Percentiles rank a stretch among this genome's conserved stretches.
phyloP scores from a whole-genome alignment of 2,329 filamentous ascomycete genomes.

The Neopestalotiopsis sp. region DNA sequence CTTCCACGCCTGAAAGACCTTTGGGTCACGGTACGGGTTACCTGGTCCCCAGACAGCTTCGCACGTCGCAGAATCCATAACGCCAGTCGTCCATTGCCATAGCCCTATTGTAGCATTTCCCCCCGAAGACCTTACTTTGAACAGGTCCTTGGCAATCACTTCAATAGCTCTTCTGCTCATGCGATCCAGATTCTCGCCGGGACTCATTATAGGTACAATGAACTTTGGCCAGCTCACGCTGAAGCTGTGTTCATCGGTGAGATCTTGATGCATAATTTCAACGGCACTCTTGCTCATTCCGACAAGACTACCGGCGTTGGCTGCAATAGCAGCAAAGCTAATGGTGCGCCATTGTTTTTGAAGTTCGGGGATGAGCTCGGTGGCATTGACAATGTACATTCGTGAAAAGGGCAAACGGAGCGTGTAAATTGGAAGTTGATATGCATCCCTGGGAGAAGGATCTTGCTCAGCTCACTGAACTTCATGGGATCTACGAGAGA shows the following conservation, averaged over 20 bases:
- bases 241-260: constrained; percentile 26
- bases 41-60: constrained; percentile 33
- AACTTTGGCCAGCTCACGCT: constrained; percentile 24
- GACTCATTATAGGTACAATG: constrained; percentile 22
- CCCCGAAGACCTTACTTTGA: background rate
- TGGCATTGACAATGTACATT: constrained; percentile 34
- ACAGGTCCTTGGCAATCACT: constrained; percentile 22
- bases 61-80: constrained; percentile 29
- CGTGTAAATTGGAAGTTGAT: constrained; percentile 32
- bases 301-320: constrained; percentile 26
- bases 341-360: constrained; percentile 34
- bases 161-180: constrained; percentile 29
- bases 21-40: constrained; percentile 32
- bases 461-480: too few species aligned
- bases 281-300: constrained; percentile 33
- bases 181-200: constrained; percentile 22
- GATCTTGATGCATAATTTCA: constrained; percentile 28
- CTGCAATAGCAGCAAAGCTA: constrained; percentile 33
- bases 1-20: constrained; percentile 29
- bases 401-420: constrained; percentile 31
- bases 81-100: constrained; percentile 20
- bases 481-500: background rate
- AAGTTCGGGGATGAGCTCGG: constrained; percentile 29
- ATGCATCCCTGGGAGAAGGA: background rate
- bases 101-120: background rate